Conservation (phyloP, 352 stramenopile genomes). For the Phytophthora syringae region DNA sequence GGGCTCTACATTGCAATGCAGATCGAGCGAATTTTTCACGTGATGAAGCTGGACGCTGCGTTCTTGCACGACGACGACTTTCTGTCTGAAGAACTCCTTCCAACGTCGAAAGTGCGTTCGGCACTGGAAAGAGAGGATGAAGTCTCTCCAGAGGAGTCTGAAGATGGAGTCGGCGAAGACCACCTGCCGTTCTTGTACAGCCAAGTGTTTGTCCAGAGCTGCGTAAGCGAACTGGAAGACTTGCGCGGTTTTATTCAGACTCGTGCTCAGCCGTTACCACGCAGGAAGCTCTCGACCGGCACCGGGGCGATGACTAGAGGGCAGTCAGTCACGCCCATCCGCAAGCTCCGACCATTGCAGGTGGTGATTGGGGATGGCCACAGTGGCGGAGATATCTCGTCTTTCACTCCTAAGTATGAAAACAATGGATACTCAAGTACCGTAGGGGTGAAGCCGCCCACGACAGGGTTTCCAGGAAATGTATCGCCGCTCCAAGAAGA, state of each 20-base stretch:
- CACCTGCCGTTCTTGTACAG: slow-evolving; percentile 68
- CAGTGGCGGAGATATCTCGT: not conserved
- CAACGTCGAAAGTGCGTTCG: slow-evolving; percentile 20
- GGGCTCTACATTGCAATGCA: slow-evolving; percentile 64
- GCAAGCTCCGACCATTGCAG: slow-evolving; percentile 72
- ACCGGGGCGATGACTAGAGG: slow-evolving; percentile 2
- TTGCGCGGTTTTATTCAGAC: slow-evolving; percentile 67
- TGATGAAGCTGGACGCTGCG: slow-evolving; percentile 39
- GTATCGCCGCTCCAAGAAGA: slow-evolving; percentile 26
- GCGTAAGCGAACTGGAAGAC: slow-evolving; percentile 62
- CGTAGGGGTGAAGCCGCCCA: slow-evolving; percentile 1
- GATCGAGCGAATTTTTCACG: slow-evolving; percentile 64
- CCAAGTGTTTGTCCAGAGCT: slow-evolving; percentile 71
- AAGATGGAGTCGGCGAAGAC: slow-evolving; percentile 35
- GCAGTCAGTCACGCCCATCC: slow-evolving; percentile 39
- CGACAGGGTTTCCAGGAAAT: not conserved
- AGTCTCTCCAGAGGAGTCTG: slow-evolving; percentile 7
- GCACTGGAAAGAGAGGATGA: slow-evolving; percentile 16
- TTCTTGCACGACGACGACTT: slow-evolving; percentile 21
- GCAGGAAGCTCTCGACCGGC: slow-evolving; percentile 20
- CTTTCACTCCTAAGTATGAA: slow-evolving; percentile 12
- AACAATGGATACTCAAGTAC: not conserved
- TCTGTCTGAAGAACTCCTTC: slow-evolving; percentile 23
- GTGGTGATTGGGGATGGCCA: slow-evolving; percentile 44
- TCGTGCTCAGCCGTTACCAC: slow-evolving; percentile 43